Percentiles rank a stretch among this genome's conserved stretches.
Evolutionary conservation across 176 grass and related monocot genomes (phyloP).

Genomic region (Calamus simplicifolius): DNA sequence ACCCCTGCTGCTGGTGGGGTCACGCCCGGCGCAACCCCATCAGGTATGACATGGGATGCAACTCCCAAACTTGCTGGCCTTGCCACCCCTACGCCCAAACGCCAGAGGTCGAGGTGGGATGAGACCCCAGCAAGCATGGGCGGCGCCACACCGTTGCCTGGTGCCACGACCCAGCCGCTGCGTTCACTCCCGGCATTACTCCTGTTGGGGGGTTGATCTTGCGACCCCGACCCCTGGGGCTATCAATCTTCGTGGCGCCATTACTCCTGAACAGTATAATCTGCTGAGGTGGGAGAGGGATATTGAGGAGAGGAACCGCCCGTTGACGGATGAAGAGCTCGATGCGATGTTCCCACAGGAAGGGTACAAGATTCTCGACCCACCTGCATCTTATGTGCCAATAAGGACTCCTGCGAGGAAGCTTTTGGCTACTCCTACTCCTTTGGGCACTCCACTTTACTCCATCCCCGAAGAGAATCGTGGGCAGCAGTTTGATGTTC

Average conservation of each 20-base stretch:
- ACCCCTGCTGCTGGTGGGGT: slow-evolving; percentile 65
- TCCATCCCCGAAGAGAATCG: slow-evolving; percentile 86
- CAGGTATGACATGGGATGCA: slow-evolving; percentile 89
- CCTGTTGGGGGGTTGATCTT: slow-evolving; percentile 68
- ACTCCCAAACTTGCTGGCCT: slow-evolving; percentile 76
- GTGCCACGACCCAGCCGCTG: slow-evolving; percentile 25
- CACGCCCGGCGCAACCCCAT: slow-evolving; percentile 69
- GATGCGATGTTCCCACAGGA: slow-evolving; percentile 78
- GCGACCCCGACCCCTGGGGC: slow-evolving; percentile 57
- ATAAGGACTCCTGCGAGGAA: slow-evolving; percentile 95
- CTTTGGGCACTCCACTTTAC: slow-evolving; percentile 68
- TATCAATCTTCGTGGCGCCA: slow-evolving; percentile 47
- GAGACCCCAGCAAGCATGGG: slow-evolving; percentile 83
- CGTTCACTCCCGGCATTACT: slow-evolving; percentile 74
- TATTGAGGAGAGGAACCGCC: slow-evolving; percentile 88
- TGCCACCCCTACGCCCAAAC: slow-evolving; percentile 87
- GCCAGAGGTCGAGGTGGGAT: slow-evolving; percentile 92
- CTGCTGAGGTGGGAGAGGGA: slow-evolving; percentile 89
- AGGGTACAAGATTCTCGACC: slow-evolving; percentile 88
- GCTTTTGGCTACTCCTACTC: slow-evolving; percentile 85
- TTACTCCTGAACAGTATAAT: slow-evolving; percentile 88
- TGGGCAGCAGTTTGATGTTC: slow-evolving; percentile 90
- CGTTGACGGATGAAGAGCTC: slow-evolving; percentile 92
- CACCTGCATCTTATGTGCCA: slow-evolving; percentile 69
- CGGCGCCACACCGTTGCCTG: slow-evolving; percentile 40